Percentiles rank a stretch among this genome's conserved stretches.
Evolutionary conservation across 139 green algal species (phyloP).

Genomic region (Zygnema circumcarinatum): DNA sequence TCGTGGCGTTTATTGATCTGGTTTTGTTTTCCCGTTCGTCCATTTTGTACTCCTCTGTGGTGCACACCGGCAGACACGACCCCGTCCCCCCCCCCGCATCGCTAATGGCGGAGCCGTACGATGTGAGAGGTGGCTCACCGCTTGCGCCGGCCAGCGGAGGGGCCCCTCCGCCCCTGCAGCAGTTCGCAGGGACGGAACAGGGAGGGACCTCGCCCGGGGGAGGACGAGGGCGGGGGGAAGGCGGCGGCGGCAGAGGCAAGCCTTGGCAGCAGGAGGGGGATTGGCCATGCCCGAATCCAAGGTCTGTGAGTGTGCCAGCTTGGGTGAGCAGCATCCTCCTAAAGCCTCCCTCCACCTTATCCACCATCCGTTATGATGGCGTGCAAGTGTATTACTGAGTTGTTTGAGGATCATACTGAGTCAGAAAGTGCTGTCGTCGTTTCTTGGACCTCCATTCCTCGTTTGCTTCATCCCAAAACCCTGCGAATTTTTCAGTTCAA

Average conservation of each 20-base stretch:
- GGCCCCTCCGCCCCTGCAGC: neutral
- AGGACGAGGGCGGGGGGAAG: constrained; percentile 23
- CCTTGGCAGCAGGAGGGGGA: constrained; percentile 57
- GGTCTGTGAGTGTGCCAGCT: constrained; percentile 44
- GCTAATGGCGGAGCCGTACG: neutral
- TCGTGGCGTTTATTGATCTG: too few species aligned
- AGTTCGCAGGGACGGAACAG: neutral
- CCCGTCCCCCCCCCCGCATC: too few species aligned
- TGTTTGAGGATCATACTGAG: neutral
- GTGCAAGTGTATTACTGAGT: neutral
- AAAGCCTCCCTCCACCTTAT: neutral
- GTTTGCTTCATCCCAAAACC: too few species aligned
- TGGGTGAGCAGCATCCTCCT: neutral
- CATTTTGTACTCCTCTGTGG: too few species aligned
- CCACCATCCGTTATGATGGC: neutral
- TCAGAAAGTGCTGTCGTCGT: neutral
- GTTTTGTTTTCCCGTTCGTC: too few species aligned
- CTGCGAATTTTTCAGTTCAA: too few species aligned
- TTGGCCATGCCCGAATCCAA: constrained; percentile 59
- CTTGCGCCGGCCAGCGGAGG: neutral
- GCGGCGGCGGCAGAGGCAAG: constrained; percentile 16
- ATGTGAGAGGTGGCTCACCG: neutral
- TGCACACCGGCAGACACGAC: too few species aligned
- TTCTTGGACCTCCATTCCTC: too few species aligned
- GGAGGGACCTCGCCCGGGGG: neutral